Base-by-base conservation (phyloP, 2,329 filamentous ascomycete genomes). In the Alternaria longipes region DNA sequence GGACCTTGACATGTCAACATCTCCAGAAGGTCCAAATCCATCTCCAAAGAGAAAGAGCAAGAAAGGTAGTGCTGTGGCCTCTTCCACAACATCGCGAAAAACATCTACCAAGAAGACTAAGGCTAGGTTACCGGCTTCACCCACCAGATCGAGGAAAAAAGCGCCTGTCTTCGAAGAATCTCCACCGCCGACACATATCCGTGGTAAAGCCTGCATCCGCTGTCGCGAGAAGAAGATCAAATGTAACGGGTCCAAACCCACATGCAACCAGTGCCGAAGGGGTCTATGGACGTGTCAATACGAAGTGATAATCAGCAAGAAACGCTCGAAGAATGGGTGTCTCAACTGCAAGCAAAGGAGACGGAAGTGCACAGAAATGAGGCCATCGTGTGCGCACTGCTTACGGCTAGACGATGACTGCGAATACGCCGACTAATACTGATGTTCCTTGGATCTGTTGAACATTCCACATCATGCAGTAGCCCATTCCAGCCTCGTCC, bases 331-430 rank as follows among this genome's bases (percentile, higher is more conserved):
- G 51, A 74, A 66, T 49, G 74, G 72, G 40, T 75, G 74, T 46
- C 40, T 70, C 28, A 74, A 73, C n/a, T 76, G 72, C 56, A 67
- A 68, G 18, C 63, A 67, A 44, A 60, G 72, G 52, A 74, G 59
- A 62, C 68, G 74, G 8, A 74, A 76, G 56, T 77, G 74, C 45
- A 72, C 69, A 18, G 71, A 78, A 67, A 72, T 74, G 45, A 68
- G 62, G 28, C 75, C 73, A 7, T 70, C 61, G 2, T 75, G 74
- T 58, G 68, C 71, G 3, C 63, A 75, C 54, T 77, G 73, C 47
- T 49, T 75, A 30, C 75, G 69, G 28, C 14, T 73, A 5, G 68
- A 73, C 26, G 71, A 74, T 28, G 68, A 72, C 45, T 77, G 73
- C 57, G 60, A 67, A 42, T 75, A 77, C 34, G 59, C 66, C 5